phyloP scores from a whole-genome alignment of 352 stramenopile species.

The Globisporangium ultimum region DNA sequence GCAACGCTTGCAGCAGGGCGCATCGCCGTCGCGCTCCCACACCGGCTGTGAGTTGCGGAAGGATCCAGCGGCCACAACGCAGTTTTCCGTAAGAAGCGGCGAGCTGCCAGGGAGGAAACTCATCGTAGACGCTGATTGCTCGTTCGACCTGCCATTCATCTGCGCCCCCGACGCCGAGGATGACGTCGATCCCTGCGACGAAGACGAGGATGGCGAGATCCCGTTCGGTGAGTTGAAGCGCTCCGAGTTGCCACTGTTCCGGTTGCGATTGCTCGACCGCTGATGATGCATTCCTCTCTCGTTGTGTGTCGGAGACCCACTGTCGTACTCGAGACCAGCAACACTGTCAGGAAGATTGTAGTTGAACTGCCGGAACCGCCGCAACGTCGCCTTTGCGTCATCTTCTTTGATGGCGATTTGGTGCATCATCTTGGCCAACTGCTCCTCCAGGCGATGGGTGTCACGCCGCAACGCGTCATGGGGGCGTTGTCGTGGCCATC shows the following conservation, averaged over 20 bases:
- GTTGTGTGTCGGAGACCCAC: conserved; percentile 30
- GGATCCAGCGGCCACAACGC: conserved; percentile 59
- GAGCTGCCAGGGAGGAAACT: conserved; percentile 62
- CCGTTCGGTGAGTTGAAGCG: conserved; percentile 17
- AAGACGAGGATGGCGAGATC: conserved; percentile 19
- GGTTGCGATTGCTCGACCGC: conserved; percentile 6
- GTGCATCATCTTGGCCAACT: conserved; percentile 56
- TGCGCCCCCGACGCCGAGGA: conserved; percentile 7
- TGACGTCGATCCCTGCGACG: conserved; percentile 16
- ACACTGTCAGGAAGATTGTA: conserved; percentile 72
- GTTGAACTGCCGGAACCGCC: conserved; percentile 75
- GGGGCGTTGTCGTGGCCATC: conserved; percentile 8
- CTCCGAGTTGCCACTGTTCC: conserved; percentile 16
- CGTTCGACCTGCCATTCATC: conserved; percentile 8
- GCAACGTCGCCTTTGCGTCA: conserved; percentile 48
- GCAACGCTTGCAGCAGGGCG: conserved; percentile 82
- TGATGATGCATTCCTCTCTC: conserved; percentile 9
- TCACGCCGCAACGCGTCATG: conserved; percentile 56
- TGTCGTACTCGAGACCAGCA: conserved; percentile 44
- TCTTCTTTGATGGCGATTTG: conserved; percentile 69
- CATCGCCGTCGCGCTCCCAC: conserved; percentile 81
- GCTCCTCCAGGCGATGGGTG: conserved; percentile 53
- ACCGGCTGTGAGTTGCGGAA: conserved; percentile 78
- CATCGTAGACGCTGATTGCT: conserved; percentile 25
- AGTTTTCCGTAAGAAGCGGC: conserved; percentile 56